Evolutionary conservation across 345 rosid species (phyloP).

Genomic region (Capsella bursapastoris): DNA sequence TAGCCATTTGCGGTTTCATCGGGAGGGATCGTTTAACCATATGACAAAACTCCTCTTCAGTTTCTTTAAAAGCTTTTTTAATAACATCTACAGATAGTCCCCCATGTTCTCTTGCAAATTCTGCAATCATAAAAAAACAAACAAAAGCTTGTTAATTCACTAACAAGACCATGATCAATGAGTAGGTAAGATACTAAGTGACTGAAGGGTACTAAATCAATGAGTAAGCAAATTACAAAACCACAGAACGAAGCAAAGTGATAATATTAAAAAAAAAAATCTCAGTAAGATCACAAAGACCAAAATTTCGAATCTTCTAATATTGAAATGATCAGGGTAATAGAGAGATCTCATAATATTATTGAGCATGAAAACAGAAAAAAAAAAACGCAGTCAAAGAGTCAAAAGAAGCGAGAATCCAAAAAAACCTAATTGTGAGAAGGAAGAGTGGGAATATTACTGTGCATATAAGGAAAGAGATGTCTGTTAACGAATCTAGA

Average conservation of each 20-base stretch:
- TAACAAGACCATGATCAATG: neutral
- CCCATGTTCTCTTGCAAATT: conserved; percentile 80
- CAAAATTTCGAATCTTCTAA: neutral
- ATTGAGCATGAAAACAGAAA: neutral
- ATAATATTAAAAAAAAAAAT: neutral
- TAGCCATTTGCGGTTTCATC: conserved; percentile 78
- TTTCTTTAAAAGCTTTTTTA: conserved; percentile 81
- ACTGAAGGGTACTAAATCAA: neutral
- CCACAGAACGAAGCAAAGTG: neutral
- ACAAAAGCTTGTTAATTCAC: neutral
- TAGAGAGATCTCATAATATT: neutral
- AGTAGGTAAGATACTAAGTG: neutral
- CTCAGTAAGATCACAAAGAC: neutral
- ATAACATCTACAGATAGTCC: conserved; percentile 82
- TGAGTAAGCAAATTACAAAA: neutral
- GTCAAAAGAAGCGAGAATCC: conserved; percentile 13
- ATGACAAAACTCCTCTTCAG: conserved; percentile 85
- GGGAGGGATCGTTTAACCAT: conserved; percentile 75
- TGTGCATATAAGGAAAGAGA: conserved; percentile 76
- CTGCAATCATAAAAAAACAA: conserved; percentile 46
- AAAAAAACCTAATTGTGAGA: conserved; percentile 13
- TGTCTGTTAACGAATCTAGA: conserved; percentile 86
- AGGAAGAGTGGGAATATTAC: conserved; percentile 47
- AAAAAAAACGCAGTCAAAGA: conserved; percentile 17
- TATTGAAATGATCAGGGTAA: neutral